Evolutionary conservation across 805 yeast species (phyloP).

Genomic region (Metschnikowia amazonensis): DNA sequence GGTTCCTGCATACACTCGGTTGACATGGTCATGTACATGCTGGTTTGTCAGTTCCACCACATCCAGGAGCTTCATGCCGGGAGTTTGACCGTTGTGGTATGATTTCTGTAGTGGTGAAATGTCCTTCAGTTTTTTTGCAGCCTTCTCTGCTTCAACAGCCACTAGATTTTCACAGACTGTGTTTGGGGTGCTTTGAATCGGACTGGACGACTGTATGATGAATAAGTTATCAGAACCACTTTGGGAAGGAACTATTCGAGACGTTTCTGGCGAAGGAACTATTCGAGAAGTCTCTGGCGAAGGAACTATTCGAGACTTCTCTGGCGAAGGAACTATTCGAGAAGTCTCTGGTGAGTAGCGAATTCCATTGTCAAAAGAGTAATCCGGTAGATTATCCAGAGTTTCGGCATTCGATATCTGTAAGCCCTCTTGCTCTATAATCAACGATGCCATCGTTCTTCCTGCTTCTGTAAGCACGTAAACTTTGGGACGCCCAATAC

Average conservation of each 20-base stretch:
- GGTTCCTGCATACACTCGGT: constrained; percentile 21
- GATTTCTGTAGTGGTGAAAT: too few species aligned
- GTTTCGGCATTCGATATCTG: constrained; percentile 8
- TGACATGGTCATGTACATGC: constrained; percentile 23
- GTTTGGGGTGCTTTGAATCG: too few species aligned
- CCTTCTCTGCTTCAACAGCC: too few species aligned
- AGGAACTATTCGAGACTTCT: too few species aligned
- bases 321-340: neutral
- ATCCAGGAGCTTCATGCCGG: neutral
- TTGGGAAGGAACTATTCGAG: neutral
- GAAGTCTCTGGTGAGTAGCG: constrained; percentile 14
- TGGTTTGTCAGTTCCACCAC: neutral
- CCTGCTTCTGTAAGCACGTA: constrained; percentile 74
- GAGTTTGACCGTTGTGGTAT: neutral
- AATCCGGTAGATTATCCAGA: constrained; percentile 22
- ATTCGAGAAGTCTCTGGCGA: neutral
- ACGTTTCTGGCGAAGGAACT: neutral
- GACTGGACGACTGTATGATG: constrained; percentile 2
- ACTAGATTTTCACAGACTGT: too few species aligned
- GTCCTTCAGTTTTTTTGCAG: too few species aligned
- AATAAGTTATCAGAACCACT: neutral
- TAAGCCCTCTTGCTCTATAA: constrained; percentile 46
- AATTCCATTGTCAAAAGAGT: constrained; percentile 35
- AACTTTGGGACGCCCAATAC: constrained; percentile 53
- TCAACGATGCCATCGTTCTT: constrained; percentile 50